Base-by-base conservation (phyloP, 2,329 filamentous ascomycete species). In the Massarina eburnea region DNA sequence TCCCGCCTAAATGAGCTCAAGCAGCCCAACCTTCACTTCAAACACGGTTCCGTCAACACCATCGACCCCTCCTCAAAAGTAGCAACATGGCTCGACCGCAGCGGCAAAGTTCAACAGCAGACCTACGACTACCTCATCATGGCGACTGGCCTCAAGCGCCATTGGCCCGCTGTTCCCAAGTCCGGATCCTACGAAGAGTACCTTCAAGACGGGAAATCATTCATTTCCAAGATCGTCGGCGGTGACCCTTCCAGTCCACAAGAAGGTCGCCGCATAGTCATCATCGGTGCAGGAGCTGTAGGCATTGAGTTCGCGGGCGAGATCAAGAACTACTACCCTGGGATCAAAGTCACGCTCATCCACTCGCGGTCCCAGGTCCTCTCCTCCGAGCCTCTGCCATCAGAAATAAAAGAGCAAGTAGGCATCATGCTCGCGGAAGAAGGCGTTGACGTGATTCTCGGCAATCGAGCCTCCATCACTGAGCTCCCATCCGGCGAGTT, bases 231-330 rank as follows among this genome's bases (percentile, higher is more conserved):
- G 46, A 67, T 68, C 21, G 66, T 63, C 17, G 65, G 65, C 9
- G 55, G 56, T 3, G 60, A 65, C 14, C 39, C 51, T n/a, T 43
- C 53, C 5, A 57, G 55, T 17, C 48, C 48, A 29, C 57, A 61
- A 19, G 52, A 60, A 19, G 61, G 62, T 7, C 50, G 66, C 30
- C 82, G 80, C 1, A 80, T 91, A 1, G 80, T 88, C 0, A 77
- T 92, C 18, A 83, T 92, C n/a, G 88, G 88, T 15, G 88, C 88
- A 52, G 82, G 86, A 39, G 89, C 88, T 6, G 88, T 91, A 1
- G 89, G 89, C 8, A 84, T 91, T 43, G 88, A 92, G 66, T 90
- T 92, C 78, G 87, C 89, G 0, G 83, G 86, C 1, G 88, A 94
- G 71, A 74, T 91, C 43, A 91, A 91, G 69, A 67, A 80, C 36